phyloP scores from a whole-genome alignment of 192 early-diverging fungal genomes.

The Jimgerdemannia flammicorona region DNA sequence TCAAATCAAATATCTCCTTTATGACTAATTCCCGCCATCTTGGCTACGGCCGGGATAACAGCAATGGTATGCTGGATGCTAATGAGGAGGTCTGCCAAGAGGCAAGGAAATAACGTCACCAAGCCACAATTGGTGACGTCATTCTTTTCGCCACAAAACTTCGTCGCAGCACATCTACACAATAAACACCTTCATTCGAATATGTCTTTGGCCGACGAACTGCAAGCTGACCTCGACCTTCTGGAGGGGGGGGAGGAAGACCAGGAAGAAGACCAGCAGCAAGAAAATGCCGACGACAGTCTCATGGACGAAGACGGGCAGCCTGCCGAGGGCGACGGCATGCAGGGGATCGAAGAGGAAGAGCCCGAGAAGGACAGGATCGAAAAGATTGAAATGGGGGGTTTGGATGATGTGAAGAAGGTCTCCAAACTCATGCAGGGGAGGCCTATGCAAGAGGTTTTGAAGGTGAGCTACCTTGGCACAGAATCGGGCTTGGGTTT shows the following conservation, averaged over 20 bases:
- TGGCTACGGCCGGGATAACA: no score
- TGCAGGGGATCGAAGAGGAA: slow-evolving; percentile 41
- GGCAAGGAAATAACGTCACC: no score
- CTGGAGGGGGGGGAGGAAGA: slow-evolving; percentile 30
- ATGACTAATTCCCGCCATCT: no score
- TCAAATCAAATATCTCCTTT: no score
- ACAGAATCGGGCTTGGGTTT: neutral
- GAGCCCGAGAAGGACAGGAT: slow-evolving; percentile 20
- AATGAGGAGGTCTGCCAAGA: no score
- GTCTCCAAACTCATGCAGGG: slow-evolving; percentile 65
- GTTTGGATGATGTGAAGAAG: slow-evolving; percentile 52
- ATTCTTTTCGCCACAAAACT: no score
- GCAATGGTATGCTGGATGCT: no score
- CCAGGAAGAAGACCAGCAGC: slow-evolving; percentile 15
- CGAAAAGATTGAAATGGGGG: slow-evolving; percentile 33
- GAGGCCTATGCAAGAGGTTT: slow-evolving; percentile 50
- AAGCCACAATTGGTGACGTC: no score
- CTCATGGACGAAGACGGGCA: slow-evolving; percentile 35
- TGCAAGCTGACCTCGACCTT: slow-evolving; percentile 86
- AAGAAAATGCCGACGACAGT: slow-evolving; percentile 27
- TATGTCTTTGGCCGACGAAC: slow-evolving; percentile 68
- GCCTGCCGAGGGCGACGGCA: slow-evolving; percentile 21
- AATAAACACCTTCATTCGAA: neutral
- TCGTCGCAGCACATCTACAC: no score
- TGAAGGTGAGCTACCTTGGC: slow-evolving; percentile 43